Conservation (phyloP, 2,329 filamentous ascomycete genomes). For the Paecilomyces formosus region DNA sequence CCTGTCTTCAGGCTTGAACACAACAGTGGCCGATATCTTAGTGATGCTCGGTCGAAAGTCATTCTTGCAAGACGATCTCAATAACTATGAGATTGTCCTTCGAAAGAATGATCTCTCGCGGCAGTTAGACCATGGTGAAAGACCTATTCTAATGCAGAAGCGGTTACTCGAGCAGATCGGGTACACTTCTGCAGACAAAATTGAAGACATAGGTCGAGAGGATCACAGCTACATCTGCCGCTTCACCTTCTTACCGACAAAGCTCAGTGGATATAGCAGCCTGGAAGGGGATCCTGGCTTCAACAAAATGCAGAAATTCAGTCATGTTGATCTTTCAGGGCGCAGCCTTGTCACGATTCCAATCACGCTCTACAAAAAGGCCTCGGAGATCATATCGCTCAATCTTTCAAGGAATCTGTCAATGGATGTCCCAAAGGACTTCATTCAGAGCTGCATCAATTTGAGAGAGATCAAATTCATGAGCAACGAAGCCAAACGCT, state of each 20-base stretch:
- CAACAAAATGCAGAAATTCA: slow-evolving; percentile 80
- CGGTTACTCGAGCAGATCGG: slow-evolving; percentile 83
- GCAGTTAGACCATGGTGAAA: slow-evolving; percentile 69
- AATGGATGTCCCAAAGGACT: slow-evolving; percentile 88
- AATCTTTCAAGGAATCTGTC: slow-evolving; percentile 91
- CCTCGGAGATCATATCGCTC: slow-evolving; percentile 84
- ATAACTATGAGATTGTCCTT: slow-evolving; percentile 93
- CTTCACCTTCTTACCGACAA: slow-evolving; percentile 87
- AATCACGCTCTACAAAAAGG: slow-evolving; percentile 85
- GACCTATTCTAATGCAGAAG: slow-evolving; percentile 87
- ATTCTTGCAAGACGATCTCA: slow-evolving; percentile 78
- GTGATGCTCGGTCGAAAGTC: slow-evolving; percentile 91
- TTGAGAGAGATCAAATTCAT: slow-evolving; percentile 92
- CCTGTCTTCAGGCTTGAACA: slow-evolving; percentile 73
- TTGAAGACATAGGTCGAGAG: slow-evolving; percentile 90
- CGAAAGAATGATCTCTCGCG: slow-evolving; percentile 85
- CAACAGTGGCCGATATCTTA: slow-evolving; percentile 80
- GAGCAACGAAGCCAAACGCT: slow-evolving; percentile 81
- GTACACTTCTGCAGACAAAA: slow-evolving; percentile 75
- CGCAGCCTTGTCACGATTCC: slow-evolving; percentile 91
- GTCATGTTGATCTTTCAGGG: slow-evolving; percentile 83
- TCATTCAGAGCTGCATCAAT: slow-evolving; percentile 87
- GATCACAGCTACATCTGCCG: slow-evolving; percentile 96
- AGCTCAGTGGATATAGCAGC: slow-evolving; percentile 70
- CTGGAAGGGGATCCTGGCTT: slow-evolving; percentile 72